These are phyloP conservation scores for Coemansia sp. DNA, from an alignment of 192 early-diverging fungal species.

Conservation along the genomic window DNA sequence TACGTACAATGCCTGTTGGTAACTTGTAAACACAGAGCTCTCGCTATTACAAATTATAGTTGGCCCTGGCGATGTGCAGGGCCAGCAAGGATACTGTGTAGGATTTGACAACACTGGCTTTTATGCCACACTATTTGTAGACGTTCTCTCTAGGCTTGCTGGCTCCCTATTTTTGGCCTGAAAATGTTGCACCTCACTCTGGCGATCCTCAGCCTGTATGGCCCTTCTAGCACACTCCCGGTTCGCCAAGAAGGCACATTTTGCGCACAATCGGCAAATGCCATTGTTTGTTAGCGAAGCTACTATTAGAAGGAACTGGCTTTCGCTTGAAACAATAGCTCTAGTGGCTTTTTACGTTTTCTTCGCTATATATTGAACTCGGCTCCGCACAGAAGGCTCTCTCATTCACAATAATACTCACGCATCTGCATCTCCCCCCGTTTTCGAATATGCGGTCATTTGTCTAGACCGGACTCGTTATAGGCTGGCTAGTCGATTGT, in stretches of 20 bases:
- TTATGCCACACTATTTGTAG: not conserved
- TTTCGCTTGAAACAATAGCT: slow-evolving; percentile 1
- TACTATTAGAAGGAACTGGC: not conserved
- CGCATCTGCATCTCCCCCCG: not conserved
- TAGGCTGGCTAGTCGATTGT: not conserved
- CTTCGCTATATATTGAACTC: not conserved
- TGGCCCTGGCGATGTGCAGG: slow-evolving; percentile 1
- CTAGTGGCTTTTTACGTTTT: not conserved
- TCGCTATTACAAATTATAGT: not conserved
- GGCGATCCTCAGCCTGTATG: not conserved
- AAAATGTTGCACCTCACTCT: not conserved
- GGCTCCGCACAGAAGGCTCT: not conserved
- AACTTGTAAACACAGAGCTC: not conserved
- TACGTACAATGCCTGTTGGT: not conserved
- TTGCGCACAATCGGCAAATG: not conserved
- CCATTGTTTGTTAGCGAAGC: not conserved
- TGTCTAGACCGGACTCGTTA: slow-evolving; percentile 1
- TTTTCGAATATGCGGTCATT: not conserved
- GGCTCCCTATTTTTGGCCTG: not conserved
- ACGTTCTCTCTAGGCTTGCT: not conserved
- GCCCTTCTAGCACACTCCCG: not conserved
- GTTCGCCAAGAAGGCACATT: not conserved
- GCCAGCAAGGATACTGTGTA: not conserved
- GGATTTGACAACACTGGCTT: not conserved
- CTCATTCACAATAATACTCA: not conserved